Base-by-base conservation (phyloP, 2,329 filamentous ascomycete species). In the Alternaria metachromatica region DNA sequence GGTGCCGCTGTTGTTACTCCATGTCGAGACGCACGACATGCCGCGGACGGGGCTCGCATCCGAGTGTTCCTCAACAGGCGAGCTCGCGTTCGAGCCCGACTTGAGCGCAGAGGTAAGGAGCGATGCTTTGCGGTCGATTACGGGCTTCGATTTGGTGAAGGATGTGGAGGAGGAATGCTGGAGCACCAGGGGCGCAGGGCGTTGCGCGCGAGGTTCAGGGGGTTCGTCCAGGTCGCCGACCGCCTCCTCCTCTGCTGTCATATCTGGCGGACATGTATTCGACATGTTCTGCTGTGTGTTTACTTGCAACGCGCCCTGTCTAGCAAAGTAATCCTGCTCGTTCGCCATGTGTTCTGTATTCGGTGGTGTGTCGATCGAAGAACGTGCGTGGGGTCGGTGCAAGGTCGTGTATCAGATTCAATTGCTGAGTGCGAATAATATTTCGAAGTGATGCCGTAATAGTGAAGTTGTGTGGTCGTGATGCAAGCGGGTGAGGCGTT, bases 201-300 rank as follows among this genome's bases (percentile, higher is more conserved):
- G 53, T 76, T 77, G 55, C 81, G 84, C 79, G 83, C 84, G 74
- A 83, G 89, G 79, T 82, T 97, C 94, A 73, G 94, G 94, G 54
- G 94, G 94, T 80, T 98, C 95, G 80, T 98, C 95, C 55, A 90
- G 86, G 74, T 97, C 95, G 68, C 91, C 87, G 62, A 86, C 82
- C 70, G 89, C 79, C 60, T 97, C 94, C 63, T 89, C 87, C 55
- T 88, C 87, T 44, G 74, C 63, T 15, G 70, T 60, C 67, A 70
- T 70, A 55, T 67, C 60, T 41, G 73, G 69, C 11, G 71, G 66
- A 45, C 67, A 65, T 53, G 71, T 68, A 45, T 71, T 72, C n/a
- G 73, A 72, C 44, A 72, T 63, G 60, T 72, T 76, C 26, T 66
- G 68, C 20, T 66, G 69, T 8, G 63, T 65, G 30, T 57, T 69